phyloP scores from a whole-genome alignment of 331 rosid genomes.

The Quercus phellos region DNA sequence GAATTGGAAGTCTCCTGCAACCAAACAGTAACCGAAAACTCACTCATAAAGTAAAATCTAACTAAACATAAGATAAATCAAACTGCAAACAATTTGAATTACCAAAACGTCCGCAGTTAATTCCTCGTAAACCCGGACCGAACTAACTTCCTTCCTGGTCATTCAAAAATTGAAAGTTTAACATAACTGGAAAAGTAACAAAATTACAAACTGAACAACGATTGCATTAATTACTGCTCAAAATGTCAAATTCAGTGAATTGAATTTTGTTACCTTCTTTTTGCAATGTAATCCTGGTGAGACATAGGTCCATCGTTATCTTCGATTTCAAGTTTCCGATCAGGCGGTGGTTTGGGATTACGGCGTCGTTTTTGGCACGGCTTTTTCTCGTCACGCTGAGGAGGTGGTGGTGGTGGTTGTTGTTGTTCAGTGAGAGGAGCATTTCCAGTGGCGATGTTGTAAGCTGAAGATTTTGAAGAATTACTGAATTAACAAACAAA shows the following conservation, averaged over 20 bases:
- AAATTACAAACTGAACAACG: not conserved
- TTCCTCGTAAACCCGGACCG: conserved; percentile 27
- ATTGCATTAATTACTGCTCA: not conserved
- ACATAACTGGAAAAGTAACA: not conserved
- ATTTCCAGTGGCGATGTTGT: conserved; percentile 64
- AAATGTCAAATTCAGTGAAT: not conserved
- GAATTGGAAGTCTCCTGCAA: conserved; percentile 46
- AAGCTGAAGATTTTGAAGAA: conserved; percentile 39
- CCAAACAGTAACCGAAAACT: conserved; percentile 18
- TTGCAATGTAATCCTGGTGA: conserved; percentile 62
- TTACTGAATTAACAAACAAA: not conserved
- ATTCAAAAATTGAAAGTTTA: not conserved
- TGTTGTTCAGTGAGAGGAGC: conserved; percentile 30
- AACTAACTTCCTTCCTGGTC: conserved; percentile 59
- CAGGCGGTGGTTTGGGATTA: conserved; percentile 15
- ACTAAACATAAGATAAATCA: not conserved
- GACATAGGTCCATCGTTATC: conserved; percentile 56
- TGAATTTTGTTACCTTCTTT: conserved; percentile 42
- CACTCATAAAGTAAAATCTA: conserved; percentile 11
- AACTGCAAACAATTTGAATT: conserved; percentile 9
- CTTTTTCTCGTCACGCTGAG: conserved; percentile 7
- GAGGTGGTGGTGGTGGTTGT: conserved; percentile 1
- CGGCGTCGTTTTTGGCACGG: conserved; percentile 47
- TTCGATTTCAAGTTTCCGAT: conserved; percentile 13
- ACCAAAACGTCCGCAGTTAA: conserved; percentile 68